Evolutionary conservation across 768 basidiomycete genomes (phyloP).

Genomic region (Suillus sp.): DNA sequence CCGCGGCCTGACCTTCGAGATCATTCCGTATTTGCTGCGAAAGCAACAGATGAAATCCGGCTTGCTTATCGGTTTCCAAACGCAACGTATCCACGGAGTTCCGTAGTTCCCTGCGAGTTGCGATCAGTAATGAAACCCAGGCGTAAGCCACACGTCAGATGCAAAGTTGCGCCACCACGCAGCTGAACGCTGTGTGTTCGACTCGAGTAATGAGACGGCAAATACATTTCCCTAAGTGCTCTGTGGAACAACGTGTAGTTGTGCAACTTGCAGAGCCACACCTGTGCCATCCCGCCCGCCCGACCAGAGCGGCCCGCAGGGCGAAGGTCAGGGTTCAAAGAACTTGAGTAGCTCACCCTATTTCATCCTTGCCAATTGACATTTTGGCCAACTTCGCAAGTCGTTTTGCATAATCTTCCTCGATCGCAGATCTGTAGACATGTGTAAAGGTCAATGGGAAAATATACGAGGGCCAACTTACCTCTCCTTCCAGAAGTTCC

Average conservation of each 20-base stretch:
- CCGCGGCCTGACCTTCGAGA: constrained; percentile 63
- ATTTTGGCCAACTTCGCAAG: constrained; percentile 77
- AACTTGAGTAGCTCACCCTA: constrained; percentile 66
- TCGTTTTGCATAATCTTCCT: constrained; percentile 94
- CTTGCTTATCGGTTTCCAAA: constrained; percentile 83
- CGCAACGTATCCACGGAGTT: constrained; percentile 79
- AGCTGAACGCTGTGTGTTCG: background rate
- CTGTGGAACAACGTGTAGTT: constrained; percentile 8
- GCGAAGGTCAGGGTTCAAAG: constrained; percentile 6
- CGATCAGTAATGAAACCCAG: constrained; percentile 22
- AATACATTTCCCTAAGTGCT: background rate
- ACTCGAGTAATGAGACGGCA: constrained; percentile 4
- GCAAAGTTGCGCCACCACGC: constrained; percentile 4
- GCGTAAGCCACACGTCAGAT: constrained; percentile 1
- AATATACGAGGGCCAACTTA: constrained; percentile 38
- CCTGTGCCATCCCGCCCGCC: constrained; percentile 7
- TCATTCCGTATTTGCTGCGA: constrained; percentile 75
- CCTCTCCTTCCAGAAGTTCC: constrained; percentile 93
- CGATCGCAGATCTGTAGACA: constrained; percentile 71
- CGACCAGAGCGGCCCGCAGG: constrained; percentile 8
- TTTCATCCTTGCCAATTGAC: constrained; percentile 84
- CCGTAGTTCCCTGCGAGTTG: constrained; percentile 67
- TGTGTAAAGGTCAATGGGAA: constrained; percentile 12
- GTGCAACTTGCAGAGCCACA: constrained; percentile 1
- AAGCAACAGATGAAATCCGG: constrained; percentile 69